Evolutionary conservation across 2,329 filamentous ascomycete species (phyloP).

Genomic region (Beauveria varroae): DNA sequence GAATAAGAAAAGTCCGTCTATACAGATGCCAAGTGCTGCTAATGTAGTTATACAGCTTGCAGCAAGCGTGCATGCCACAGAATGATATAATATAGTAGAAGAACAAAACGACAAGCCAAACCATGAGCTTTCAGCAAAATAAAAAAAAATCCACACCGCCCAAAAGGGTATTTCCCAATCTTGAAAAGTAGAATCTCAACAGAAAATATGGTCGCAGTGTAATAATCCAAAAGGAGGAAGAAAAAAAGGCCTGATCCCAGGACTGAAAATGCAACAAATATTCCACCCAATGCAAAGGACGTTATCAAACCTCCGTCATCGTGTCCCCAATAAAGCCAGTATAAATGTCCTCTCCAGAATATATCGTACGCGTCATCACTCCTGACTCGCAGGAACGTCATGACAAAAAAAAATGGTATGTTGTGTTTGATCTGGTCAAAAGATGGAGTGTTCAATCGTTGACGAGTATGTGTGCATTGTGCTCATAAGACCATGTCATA

Average conservation of each 20-base stretch:
- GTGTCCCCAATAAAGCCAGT: neutral
- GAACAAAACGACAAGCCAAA: constrained; percentile 1
- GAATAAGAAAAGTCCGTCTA: too few relatives aligned
- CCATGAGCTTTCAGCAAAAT: neutral
- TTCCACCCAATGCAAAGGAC: constrained; percentile 6
- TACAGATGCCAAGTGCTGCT: neutral
- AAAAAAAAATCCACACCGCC: constrained; percentile 8
- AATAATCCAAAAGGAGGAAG: constrained; percentile 13
- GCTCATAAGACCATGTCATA: constrained; percentile 3
- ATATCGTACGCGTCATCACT: neutral
- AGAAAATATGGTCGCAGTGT: constrained; percentile 1
- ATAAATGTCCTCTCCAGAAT: neutral
- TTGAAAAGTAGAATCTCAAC: neutral
- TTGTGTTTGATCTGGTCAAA: neutral
- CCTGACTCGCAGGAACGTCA: neutral
- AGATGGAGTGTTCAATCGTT: neutral
- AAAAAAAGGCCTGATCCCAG: neutral
- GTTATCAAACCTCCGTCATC: neutral
- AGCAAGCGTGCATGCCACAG: constrained; percentile 11
- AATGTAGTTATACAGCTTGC: neutral
- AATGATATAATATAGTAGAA: constrained; percentile 11
- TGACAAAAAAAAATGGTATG: neutral
- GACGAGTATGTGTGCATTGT: neutral
- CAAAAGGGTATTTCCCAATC: constrained; percentile 11
- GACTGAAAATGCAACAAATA: constrained; percentile 4